Evolutionary conservation across 2,329 filamentous ascomycete genomes (phyloP), one percentile per base, ranked within the genome.

Genomic region (Talaromyces sp.): DNA sequence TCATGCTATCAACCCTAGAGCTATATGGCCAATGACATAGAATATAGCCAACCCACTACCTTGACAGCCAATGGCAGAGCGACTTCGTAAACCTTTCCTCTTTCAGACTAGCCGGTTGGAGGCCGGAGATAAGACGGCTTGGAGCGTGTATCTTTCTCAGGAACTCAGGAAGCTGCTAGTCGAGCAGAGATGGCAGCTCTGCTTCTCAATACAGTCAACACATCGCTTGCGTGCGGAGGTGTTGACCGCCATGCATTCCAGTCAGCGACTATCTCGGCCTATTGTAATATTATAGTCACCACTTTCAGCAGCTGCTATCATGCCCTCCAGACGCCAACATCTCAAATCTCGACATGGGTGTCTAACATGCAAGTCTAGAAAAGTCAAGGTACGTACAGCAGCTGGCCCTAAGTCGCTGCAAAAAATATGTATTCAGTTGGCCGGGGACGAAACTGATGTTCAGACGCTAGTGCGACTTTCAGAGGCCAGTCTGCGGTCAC

Each of bases 311-410:
- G 5, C 14, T 14, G 27, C 24, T 33, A 48, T 22, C n/a, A 65
- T 65, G 64, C 64, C 64, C 24, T 65, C 64, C n/a, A 59, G 64
- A 52, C 64, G 64, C 33, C 54, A 58, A 24, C 64, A 65, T 59
- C 50, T 47, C 50, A 65, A 65, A 52, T 65, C 64, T 61, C 64
- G 64, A 9, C 45, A 65, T 59, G 64, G 59, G 22, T 65, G 64
- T 16, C 48, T 62, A 41, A 47, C 50, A 43, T 62, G 64, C 43
- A 65, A 65, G 35, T 41, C 59, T 31, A 56, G 64, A 35, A 65
- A 58, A 58, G 64, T 65, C 22, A 65, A 65, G 60, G 64, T 65
- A 41, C 9, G 60, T 37, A 41, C 22, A 43, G 5, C 19, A 45
- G 8, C 6, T 9, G 8, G 22, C 9, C 33, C 27, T 27, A 3